phyloP scores from a whole-genome alignment of 192 early-diverging fungal species.

The Backusella mclennaniae region DNA sequence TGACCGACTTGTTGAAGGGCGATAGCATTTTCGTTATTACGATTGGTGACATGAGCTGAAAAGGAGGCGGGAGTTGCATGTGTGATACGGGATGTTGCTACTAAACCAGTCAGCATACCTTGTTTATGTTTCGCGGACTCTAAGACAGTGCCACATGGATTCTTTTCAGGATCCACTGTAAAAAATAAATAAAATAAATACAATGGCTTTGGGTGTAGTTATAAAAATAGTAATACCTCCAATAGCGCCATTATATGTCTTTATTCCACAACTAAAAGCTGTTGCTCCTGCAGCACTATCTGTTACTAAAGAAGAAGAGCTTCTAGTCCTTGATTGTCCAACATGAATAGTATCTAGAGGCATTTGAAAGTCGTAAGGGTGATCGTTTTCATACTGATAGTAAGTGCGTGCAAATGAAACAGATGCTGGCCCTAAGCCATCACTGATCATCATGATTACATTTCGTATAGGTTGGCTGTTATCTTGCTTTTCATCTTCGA shows the following conservation, averaged over 20 bases:
- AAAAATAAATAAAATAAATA: neutral
- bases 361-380: conserved; percentile 55
- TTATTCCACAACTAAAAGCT: conserved; percentile 87
- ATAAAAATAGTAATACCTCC: conserved; percentile 51
- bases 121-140: conserved; percentile 83
- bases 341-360: conserved; percentile 73
- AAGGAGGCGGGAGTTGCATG: conserved; percentile 87
- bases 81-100: conserved; percentile 93
- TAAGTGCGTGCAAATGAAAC: conserved; percentile 86
- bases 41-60: conserved; percentile 75
- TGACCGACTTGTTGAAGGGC: conserved; percentile 90
- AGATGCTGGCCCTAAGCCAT: conserved; percentile 95
- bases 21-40: conserved; percentile 85
- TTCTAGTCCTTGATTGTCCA: conserved; percentile 87
- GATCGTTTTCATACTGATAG: conserved; percentile 62
- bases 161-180: conserved; percentile 55
- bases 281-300: conserved; percentile 98
- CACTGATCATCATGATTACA: conserved; percentile 92
- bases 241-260: conserved; percentile 94
- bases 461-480: neutral
- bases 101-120: conserved; percentile 85
- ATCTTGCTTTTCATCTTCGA: conserved; percentile 1
- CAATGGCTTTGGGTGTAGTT: neutral
- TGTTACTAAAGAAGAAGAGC: conserved; percentile 79
- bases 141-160: conserved; percentile 90